Evolutionary conservation across 2,329 filamentous ascomycete genomes (phyloP), one percentile per base, ranked within the genome.

Genomic region (Juglanconis oblonga): DNA sequence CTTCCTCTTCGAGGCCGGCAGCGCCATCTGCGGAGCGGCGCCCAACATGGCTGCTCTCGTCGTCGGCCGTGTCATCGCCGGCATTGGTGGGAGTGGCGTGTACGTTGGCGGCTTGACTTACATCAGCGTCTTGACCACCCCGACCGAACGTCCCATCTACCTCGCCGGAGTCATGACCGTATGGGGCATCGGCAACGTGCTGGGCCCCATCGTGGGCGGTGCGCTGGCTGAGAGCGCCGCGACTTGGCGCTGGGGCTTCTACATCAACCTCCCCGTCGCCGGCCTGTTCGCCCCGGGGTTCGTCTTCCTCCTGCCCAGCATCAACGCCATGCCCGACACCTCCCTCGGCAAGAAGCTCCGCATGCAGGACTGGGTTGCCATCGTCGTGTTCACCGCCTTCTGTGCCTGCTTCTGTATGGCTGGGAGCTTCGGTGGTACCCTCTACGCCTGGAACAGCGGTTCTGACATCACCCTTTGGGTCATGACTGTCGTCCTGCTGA

Each of bases 251-350:
- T 79, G 74, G 74, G 69, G 70, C 0, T 78, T 79, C 58, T 86
- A 86, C 63, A 80, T 86, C 70, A 85, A 85, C 62, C 72, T 85
- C 0, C 69, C 79, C 32, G 75, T 79, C 5, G 81, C 70, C 2
- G 77, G 66, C 24, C 67, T 75, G 31, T 67, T 67, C 13, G 64
- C 62, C 0, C 69, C 71, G 0, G 65, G 62, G 1, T 74, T 67
- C 52, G 1, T 74, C 38, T 69, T 70, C n/a, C 49, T 67, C 2
- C 50, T 75, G 6, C 72, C 72, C 1, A 50, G 36, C 13, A 53
- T 67, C 11, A 50, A 24, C 17, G 17, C 17, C 17, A 24, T 24
- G 17, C 17, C 17, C 17, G 17, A 24, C 17, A 24, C 17, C 17
- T 24, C 17, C 17, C 17, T 24, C 17, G 17, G 17, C 17, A 24